Evolutionary conservation across 169 alveolate species (phyloP).

Genomic region (Theileria orientalis): DNA sequence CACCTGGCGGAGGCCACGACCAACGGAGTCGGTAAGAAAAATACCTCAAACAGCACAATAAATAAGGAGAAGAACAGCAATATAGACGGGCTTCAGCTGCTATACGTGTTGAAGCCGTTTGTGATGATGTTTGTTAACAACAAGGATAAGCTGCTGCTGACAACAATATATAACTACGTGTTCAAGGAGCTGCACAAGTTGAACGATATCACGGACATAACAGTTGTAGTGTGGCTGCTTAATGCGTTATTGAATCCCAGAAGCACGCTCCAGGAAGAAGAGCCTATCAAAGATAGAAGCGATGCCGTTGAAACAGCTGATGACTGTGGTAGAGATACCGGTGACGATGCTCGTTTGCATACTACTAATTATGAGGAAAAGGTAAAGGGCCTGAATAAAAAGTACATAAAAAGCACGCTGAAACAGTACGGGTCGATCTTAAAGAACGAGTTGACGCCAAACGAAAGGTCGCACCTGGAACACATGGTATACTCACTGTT

Average conservation of each 20-base stretch:
- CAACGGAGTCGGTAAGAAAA: too few species aligned
- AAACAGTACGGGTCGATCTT: neutral
- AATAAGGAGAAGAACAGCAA: neutral
- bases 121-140: conserved; percentile 1
- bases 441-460: neutral
- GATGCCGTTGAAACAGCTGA: too few species aligned
- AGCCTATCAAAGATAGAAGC: neutral
- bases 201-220: neutral
- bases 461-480: neutral
- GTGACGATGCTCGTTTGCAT: too few species aligned
- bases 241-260: neutral
- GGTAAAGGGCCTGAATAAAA: neutral
- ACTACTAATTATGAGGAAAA: too few species aligned
- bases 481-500: neutral
- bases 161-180: neutral
- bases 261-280: neutral
- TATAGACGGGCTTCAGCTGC: neutral
- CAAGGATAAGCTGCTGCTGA: neutral
- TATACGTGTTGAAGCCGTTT: neutral
- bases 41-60: neutral
- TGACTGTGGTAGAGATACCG: too few species aligned
- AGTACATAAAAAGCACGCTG: neutral
- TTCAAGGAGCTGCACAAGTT: conserved; percentile 3
- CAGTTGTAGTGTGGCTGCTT: neutral
- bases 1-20: neutral